Conservation (phyloP, 768 basidiomycete genomes). For the Sistotremastrum niveocremeum region DNA sequence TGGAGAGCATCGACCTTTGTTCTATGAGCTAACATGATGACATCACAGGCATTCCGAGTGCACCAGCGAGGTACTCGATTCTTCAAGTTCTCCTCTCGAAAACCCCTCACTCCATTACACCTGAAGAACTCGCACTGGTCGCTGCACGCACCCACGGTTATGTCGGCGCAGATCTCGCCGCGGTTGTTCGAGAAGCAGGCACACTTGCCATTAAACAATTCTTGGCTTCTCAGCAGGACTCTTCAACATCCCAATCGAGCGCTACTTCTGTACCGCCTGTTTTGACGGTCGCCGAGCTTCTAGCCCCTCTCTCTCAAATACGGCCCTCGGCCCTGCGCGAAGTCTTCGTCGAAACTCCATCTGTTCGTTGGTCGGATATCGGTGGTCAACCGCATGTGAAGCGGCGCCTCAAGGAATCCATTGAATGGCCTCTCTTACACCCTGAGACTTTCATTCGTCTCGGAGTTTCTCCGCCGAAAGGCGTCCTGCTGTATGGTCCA, state of each 20-base stretch:
- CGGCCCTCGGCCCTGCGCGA: slow-evolving; percentile 93
- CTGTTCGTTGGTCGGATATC: slow-evolving; percentile 74
- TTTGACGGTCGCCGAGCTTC: slow-evolving; percentile 50
- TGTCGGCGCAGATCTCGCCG: slow-evolving; percentile 90
- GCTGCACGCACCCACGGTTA: slow-evolving; percentile 85
- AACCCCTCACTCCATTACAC: slow-evolving; percentile 60
- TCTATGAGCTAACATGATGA: not conserved
- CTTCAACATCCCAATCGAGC: slow-evolving; percentile 5
- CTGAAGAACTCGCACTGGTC: slow-evolving; percentile 45
- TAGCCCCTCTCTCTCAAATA: slow-evolving; percentile 57
- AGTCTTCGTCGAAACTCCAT: slow-evolving; percentile 75
- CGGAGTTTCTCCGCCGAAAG: slow-evolving; percentile 80
- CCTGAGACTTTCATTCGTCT: slow-evolving; percentile 77
- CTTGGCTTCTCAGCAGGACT: slow-evolving; percentile 24
- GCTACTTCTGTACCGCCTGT: slow-evolving; percentile 1
- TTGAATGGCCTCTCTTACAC: slow-evolving; percentile 91
- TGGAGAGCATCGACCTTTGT: no score
- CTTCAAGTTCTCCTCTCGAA: slow-evolving; percentile 72
- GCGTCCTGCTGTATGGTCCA: slow-evolving; percentile 85
- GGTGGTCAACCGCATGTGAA: slow-evolving; percentile 78
- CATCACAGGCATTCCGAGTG: slow-evolving; percentile 70
- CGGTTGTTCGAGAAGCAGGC: slow-evolving; percentile 86
- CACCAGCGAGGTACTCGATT: slow-evolving; percentile 72
- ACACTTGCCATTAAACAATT: slow-evolving; percentile 83
- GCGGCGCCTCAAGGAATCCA: slow-evolving; percentile 74